Evolutionary conservation across 2,329 filamentous ascomycete species (phyloP).

Genomic region (Dactylella cylindrospora): DNA sequence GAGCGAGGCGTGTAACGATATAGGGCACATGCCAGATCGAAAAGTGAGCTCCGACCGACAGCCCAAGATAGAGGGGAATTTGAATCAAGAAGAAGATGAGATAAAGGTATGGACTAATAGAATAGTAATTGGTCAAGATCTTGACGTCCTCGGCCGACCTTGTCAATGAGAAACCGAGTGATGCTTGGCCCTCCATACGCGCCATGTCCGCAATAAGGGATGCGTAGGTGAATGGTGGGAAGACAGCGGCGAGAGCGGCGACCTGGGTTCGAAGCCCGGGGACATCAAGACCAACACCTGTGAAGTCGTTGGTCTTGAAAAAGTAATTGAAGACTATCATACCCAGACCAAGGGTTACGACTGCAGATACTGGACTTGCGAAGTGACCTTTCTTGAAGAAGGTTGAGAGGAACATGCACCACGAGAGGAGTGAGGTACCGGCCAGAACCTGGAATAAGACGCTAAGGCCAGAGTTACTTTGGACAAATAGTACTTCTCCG

Average conservation of each 20-base stretch:
- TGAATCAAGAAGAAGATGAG: constrained; percentile 74
- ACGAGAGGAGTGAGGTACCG: constrained; percentile 76
- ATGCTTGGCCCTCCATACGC: constrained; percentile 68
- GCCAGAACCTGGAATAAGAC: constrained; percentile 68
- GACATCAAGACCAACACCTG: too few species aligned
- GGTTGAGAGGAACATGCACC: constrained; percentile 76
- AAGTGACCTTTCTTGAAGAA: constrained; percentile 88
- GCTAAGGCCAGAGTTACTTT: constrained; percentile 54
- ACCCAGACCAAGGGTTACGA: constrained; percentile 72
- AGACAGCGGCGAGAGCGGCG: constrained; percentile 70
- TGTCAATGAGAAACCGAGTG: constrained; percentile 55
- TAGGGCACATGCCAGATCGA: constrained; percentile 61
- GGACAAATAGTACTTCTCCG: constrained; percentile 58
- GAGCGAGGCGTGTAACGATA: constrained; percentile 48
- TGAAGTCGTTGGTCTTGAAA: constrained; percentile 59
- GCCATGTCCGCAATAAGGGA: constrained; percentile 78
- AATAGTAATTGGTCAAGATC: constrained; percentile 70
- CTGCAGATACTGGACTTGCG: constrained; percentile 75
- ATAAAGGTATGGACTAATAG: constrained; percentile 54
- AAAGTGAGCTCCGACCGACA: constrained; percentile 73
- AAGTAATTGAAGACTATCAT: constrained; percentile 72
- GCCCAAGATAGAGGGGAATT: constrained; percentile 71
- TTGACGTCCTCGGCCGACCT: constrained; percentile 67
- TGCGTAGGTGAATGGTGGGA: constrained; percentile 84
- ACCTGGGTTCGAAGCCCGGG: constrained; percentile 56